Conservation (phyloP, 257 asterid genomes). For the Forsythia viridissima region DNA sequence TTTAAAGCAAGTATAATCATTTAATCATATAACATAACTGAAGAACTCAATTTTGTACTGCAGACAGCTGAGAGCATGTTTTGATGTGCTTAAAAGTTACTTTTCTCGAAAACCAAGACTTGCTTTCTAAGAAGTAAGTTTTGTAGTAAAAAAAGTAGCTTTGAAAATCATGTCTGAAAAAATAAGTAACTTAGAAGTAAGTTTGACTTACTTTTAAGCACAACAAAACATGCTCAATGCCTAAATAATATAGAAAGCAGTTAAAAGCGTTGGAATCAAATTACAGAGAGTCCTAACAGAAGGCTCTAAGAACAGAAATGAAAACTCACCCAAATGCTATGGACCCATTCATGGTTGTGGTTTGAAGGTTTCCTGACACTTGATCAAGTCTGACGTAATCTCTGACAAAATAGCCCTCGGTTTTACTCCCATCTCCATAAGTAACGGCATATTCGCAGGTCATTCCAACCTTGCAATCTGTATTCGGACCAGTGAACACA, state of each 20-base stretch:
- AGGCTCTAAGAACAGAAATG: constrained; percentile 19
- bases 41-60: neutral
- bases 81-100: no score
- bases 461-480: constrained; percentile 72
- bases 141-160: neutral
- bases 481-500: constrained; percentile 46
- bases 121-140: no score
- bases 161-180: neutral
- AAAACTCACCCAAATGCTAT: constrained; percentile 90
- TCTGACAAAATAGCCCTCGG: constrained; percentile 81
- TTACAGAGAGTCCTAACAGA: neutral
- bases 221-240: neutral
- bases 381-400: constrained; percentile 68
- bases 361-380: constrained; percentile 80
- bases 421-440: constrained; percentile 91
- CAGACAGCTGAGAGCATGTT: no score
- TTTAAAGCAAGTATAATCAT: neutral
- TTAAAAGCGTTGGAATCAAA: constrained; percentile 22
- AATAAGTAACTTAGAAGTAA: neutral
- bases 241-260: constrained; percentile 16
- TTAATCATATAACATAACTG: neutral
- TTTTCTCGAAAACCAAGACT: no score
- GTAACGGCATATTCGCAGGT: constrained; percentile 77
- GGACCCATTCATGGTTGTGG: constrained; percentile 68
- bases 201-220: neutral